Base-by-base conservation (phyloP, 768 basidiomycete species). In the Boletus huronensis region DNA sequence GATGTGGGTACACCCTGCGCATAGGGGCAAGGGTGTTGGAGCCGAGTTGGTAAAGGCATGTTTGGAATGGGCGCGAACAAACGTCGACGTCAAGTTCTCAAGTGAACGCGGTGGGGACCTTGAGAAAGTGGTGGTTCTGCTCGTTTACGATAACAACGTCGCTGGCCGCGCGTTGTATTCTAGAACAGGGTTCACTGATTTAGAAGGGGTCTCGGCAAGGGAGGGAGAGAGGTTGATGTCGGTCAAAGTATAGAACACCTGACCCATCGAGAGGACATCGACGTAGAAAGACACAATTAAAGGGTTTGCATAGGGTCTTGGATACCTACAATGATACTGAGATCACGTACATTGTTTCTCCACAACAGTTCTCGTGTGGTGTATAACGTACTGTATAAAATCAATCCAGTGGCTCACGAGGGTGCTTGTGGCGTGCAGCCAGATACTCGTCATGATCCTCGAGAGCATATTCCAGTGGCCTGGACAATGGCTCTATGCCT, bases 211-310 rank as follows among this genome's bases (percentile, higher is more conserved):
- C 23, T 9, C 46, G 1, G 29, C 38, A 4, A 7, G 25, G 2
- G 50, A 63, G 32, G 66, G 58, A n/a, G 11, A 58, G 25, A 48
- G n/a, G n/a, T 67, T 56, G 55, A 69, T 67, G 68, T 43, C 29
- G 17, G 13, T 40, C 16, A 67, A 48, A 75, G 76, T 55, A 71
- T 69, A 65, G 80, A 35, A 34, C 23, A n/a, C n/a, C n/a, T n/a
- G n/a, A n/a, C n/a, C n/a, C 9, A 46, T 1, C 13, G 29, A 31
- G 14, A 21, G 10, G 25, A 10, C 5, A 25, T 26, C 2, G 25
- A 10, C 14, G 21, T n/a, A 1, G 28, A 23, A 7, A 17, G 29
- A 23, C 16, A 29, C 2, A 42, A 31, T 17, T 11, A 6, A 26
- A 35, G n/a, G 2, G 16, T 23, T 38, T 29, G 6, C 35, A n/a